A percentile compares a stretch with the other conserved stretches of the same genome.
phyloP scores from a whole-genome alignment of 345 rosid species.

The Erodium maritimum region DNA sequence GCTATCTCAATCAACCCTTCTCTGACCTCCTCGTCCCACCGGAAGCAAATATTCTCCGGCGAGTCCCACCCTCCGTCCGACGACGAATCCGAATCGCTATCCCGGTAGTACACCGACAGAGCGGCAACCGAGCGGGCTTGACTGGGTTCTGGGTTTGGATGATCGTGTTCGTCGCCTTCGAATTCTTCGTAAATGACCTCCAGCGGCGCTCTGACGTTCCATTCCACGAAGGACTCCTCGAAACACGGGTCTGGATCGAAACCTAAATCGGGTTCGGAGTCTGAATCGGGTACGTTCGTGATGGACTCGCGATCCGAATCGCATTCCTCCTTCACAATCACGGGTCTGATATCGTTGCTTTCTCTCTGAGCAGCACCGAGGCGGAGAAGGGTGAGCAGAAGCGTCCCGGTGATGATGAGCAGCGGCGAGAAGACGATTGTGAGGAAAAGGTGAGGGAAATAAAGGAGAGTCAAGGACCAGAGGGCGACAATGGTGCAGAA shows the following conservation, averaged over 20 bases:
- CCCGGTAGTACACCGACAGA: constrained; percentile 51
- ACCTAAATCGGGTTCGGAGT: constrained; percentile 3
- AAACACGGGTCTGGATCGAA: constrained; percentile 10
- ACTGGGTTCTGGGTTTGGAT: constrained; percentile 5
- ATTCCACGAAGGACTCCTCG: constrained; percentile 36
- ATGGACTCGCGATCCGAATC: neutral
- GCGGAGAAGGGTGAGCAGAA: constrained; percentile 42
- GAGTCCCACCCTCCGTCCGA: constrained; percentile 34
- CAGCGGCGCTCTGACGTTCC: constrained; percentile 76
- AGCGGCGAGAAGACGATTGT: constrained; percentile 38
- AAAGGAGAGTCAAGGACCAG: constrained; percentile 35
- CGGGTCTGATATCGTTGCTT: neutral
- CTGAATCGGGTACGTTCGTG: neutral
- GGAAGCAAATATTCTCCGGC: constrained; percentile 22
- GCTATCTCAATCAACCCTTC: constrained; percentile 72
- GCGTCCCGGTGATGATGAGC: constrained; percentile 28
- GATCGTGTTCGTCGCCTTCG: constrained; percentile 40
- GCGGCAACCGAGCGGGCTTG: constrained; percentile 17
- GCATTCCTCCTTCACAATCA: neutral
- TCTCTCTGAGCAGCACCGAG: constrained; percentile 27
- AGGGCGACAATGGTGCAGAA: constrained; percentile 46
- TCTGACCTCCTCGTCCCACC: constrained; percentile 48
- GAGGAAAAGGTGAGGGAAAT: constrained; percentile 28
- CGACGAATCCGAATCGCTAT: constrained; percentile 38
- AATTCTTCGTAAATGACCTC: constrained; percentile 65